These are phyloP conservation scores for Parascedosporium putredinis DNA, from an alignment of 2,329 filamentous ascomycete species.

Conservation along the genomic window DNA sequence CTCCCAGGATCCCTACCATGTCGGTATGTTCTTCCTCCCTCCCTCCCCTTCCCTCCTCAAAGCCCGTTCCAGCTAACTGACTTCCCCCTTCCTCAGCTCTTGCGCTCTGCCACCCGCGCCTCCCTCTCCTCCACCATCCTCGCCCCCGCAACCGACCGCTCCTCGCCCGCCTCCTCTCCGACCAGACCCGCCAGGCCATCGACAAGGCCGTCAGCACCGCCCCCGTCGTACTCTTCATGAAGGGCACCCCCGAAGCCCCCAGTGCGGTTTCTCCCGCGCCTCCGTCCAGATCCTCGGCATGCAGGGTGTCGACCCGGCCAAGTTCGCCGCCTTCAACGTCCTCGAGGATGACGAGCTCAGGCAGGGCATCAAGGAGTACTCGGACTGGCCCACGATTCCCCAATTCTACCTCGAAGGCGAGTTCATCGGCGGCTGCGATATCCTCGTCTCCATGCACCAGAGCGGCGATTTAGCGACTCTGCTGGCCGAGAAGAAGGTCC, in stretches of 20 bases:
- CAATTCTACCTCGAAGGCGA: constrained; percentile 94
- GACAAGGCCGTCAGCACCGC: constrained; percentile 80
- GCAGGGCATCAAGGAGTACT: constrained; percentile 94
- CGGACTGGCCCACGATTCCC: constrained; percentile 97
- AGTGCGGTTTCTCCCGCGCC: constrained; percentile 93
- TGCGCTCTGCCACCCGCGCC: constrained; percentile 7
- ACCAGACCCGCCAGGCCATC: constrained; percentile 71
- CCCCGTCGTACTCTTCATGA: constrained; percentile 96
- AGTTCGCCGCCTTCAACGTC: constrained; percentile 98
- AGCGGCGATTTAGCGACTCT: constrained; percentile 87
- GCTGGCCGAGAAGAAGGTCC: constrained; percentile 83
- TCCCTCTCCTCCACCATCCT: constrained; percentile 11
- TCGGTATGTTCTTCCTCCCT: neutral
- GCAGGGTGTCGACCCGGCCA: constrained; percentile 87
- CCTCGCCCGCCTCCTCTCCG: constrained; percentile 63
- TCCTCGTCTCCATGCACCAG: constrained; percentile 93
- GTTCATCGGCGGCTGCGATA: constrained; percentile 96
- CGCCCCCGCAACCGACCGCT: constrained; percentile 14
- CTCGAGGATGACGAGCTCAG: constrained; percentile 83
- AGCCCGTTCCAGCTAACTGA: no score
- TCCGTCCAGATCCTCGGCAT: constrained; percentile 90
- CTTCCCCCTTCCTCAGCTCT: neutral
- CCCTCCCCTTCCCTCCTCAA: no score
- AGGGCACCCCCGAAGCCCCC: constrained; percentile 89
- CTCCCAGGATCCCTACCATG: neutral